A percentile compares a stretch with the other conserved stretches of the same genome.
Conservation (phyloP, 768 basidiomycete species). For the Trichaptum fuscoviolaceum region DNA sequence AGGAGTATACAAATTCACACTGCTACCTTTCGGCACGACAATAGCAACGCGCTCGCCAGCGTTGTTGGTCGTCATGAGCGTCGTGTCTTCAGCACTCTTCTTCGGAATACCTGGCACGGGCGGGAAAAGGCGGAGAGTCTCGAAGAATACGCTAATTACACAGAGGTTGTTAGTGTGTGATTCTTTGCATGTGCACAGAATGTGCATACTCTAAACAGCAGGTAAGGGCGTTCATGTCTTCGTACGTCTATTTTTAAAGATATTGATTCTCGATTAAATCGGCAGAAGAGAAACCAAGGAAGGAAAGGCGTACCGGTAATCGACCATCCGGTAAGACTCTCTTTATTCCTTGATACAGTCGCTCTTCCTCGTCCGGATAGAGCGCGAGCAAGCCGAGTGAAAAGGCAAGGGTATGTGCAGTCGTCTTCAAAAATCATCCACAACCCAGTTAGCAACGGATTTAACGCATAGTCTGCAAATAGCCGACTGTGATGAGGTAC, state of each 20-base stretch:
- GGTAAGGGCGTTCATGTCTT: constrained; percentile 5
- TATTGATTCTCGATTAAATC: background rate
- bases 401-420: constrained; percentile 32
- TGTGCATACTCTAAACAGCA: constrained; percentile 4
- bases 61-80: constrained; percentile 29
- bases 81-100: constrained; percentile 40
- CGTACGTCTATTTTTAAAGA: background rate
- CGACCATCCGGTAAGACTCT: constrained; percentile 14
- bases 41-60: constrained; percentile 35
- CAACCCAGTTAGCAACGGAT: background rate
- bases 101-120: constrained; percentile 38
- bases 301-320: constrained; percentile 17
- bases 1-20: constrained; percentile 30
- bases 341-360: constrained; percentile 28
- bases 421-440: constrained; percentile 23
- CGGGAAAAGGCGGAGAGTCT: constrained; percentile 27
- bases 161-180: background rate
- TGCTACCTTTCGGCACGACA: constrained; percentile 38
- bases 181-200: background rate
- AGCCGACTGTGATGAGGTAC: background rate
- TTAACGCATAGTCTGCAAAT: background rate
- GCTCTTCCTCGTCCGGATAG: constrained; percentile 36
- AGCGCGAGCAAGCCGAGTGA: constrained; percentile 35
- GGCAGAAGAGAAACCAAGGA: background rate
- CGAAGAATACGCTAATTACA: constrained; percentile 23